These are phyloP conservation scores for Parietaria judaica DNA, from an alignment of 306 rosid species.

Conservation along the genomic window DNA sequence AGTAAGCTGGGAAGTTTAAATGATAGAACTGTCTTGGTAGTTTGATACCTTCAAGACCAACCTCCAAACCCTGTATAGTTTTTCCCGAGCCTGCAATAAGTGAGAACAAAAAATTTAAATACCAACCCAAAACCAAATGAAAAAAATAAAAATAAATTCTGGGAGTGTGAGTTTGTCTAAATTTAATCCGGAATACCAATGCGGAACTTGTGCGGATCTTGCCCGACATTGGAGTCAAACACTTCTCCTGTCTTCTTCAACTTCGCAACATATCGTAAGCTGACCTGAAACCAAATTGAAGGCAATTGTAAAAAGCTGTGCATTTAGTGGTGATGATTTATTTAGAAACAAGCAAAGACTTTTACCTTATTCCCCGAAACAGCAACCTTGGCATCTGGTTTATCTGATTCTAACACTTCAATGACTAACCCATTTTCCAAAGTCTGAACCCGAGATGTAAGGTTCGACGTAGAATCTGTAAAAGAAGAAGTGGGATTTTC, in stretches of 20 bases:
- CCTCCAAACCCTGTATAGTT: slow-evolving; percentile 66
- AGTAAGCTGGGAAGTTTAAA: background rate
- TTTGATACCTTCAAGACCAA: slow-evolving; percentile 67
- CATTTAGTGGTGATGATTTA: no score
- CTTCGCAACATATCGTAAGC: slow-evolving; percentile 51
- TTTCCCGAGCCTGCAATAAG: slow-evolving; percentile 51
- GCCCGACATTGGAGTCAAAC: slow-evolving; percentile 38
- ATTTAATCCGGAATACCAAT: slow-evolving; percentile 41
- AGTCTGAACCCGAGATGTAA: slow-evolving; percentile 36
- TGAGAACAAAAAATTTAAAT: slow-evolving; percentile 7
- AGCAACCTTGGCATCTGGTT: slow-evolving; percentile 58
- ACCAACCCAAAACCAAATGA: background rate
- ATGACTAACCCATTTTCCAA: slow-evolving; percentile 48
- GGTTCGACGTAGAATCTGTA: slow-evolving; percentile 21
- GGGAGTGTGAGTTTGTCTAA: slow-evolving; percentile 5
- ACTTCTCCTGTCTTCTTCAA: slow-evolving; percentile 50
- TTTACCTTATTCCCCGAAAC: slow-evolving; percentile 55
- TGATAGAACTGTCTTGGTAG: background rate
- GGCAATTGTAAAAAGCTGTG: no score
- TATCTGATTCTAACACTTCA: slow-evolving; percentile 56
- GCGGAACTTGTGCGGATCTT: slow-evolving; percentile 64
- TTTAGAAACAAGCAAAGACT: background rate
- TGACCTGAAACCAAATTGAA: slow-evolving; percentile 54
- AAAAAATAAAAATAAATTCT: background rate
- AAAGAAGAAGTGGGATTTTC: slow-evolving; percentile 17